Conservation (phyloP, 139 green algal species). For the Micractinium conductrix region DNA sequence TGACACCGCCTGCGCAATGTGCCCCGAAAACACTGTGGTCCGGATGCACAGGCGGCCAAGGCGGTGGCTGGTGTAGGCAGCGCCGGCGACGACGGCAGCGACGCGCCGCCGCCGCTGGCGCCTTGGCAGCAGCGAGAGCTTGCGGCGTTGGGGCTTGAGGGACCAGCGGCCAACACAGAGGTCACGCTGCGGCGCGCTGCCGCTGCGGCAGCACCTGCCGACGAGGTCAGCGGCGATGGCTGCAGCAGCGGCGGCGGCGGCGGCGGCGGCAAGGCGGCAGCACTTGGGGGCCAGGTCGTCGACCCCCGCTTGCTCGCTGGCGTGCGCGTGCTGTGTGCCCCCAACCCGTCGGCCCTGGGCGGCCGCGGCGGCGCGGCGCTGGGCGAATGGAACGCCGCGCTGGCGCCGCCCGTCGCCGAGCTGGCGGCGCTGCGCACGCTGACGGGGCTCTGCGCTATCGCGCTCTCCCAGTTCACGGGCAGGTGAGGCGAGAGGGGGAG, state of each 20-base stretch:
- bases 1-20: no score
- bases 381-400: slow-evolving; percentile 37
- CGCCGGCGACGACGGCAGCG: background rate
- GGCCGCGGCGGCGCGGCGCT: slow-evolving; percentile 34
- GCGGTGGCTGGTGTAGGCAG: slow-evolving; percentile 43
- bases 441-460: slow-evolving; percentile 54
- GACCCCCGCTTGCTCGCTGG: slow-evolving; percentile 69
- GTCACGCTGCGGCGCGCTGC: slow-evolving; percentile 8
- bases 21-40: no score
- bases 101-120: slow-evolving; percentile 44
- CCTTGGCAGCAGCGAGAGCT: slow-evolving; percentile 58
- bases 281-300: background rate
- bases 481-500: no score
- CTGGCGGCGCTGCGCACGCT: slow-evolving; percentile 61
- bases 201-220: no score
- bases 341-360: slow-evolving; percentile 49
- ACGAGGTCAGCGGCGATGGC: no score
- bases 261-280: background rate
- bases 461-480: slow-evolving; percentile 63
- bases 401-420: slow-evolving; percentile 46
- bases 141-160: slow-evolving; percentile 48
- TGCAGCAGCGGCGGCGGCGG: background rate
- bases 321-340: slow-evolving; percentile 56
- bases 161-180: slow-evolving; percentile 46
- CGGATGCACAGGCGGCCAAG: slow-evolving; percentile 57